Evolutionary conservation across 2,329 filamentous ascomycete species (phyloP).

Genomic region (Didymella segeticola): DNA sequence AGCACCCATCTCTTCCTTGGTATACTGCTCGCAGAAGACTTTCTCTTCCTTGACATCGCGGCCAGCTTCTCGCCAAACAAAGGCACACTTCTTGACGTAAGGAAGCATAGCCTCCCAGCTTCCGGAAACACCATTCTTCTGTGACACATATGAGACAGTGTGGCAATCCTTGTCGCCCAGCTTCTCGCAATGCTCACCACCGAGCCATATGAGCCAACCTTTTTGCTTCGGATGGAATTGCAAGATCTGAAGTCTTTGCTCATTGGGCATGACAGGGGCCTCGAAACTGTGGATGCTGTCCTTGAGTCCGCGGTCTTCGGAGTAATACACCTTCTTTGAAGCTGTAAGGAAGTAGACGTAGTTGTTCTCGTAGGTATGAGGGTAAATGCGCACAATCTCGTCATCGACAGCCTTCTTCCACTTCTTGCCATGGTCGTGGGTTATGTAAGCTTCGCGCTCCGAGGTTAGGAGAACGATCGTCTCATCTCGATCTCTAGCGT

Average conservation of each 20-base stretch:
- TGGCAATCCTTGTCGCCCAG: slow-evolving; percentile 66
- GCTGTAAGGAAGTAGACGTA: slow-evolving; percentile 84
- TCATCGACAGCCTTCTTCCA: slow-evolving; percentile 80
- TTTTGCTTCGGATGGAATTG: slow-evolving; percentile 80
- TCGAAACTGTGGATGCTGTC: slow-evolving; percentile 76
- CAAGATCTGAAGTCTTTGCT: slow-evolving; percentile 61
- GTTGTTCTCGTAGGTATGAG: slow-evolving; percentile 82
- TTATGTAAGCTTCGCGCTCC: slow-evolving; percentile 71
- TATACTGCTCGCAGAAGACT: slow-evolving; percentile 68
- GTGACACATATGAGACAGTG: slow-evolving; percentile 75
- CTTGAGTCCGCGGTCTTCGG: slow-evolving; percentile 71
- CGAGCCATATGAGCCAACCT: slow-evolving; percentile 93
- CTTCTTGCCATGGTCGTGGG: slow-evolving; percentile 84
- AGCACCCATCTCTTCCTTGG: slow-evolving; percentile 68
- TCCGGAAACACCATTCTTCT: slow-evolving; percentile 71
- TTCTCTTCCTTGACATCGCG: slow-evolving; percentile 66
- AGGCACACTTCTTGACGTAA: slow-evolving; percentile 83
- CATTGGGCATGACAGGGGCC: slow-evolving; percentile 68
- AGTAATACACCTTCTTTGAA: slow-evolving; percentile 75
- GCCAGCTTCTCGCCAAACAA: slow-evolving; percentile 71
- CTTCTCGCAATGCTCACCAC: slow-evolving; percentile 70
- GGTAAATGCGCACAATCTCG: slow-evolving; percentile 72
- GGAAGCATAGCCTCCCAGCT: slow-evolving; percentile 76
- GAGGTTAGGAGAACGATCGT: slow-evolving; percentile 69
- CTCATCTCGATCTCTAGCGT: slow-evolving; percentile 71